phyloP scores from a whole-genome alignment of 768 basidiomycete genomes.

The Tricholoma hemisulphureum region DNA sequence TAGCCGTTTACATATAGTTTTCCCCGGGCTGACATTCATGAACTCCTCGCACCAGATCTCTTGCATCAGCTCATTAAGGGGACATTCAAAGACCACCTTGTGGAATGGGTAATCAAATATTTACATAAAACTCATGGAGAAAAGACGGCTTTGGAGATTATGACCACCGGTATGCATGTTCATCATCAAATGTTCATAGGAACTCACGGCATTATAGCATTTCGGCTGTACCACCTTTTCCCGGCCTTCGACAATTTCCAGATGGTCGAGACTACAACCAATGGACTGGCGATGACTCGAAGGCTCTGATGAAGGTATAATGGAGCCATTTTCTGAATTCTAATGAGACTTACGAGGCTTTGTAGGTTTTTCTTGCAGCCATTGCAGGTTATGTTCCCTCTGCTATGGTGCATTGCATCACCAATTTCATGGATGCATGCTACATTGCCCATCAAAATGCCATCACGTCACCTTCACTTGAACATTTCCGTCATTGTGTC shows the following conservation, averaged over 20 bases:
- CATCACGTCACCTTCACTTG: constrained; percentile 15
- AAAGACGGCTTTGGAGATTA: constrained; percentile 23
- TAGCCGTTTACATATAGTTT: constrained; percentile 29
- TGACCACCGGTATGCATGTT: constrained; percentile 32
- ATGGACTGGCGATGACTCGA: constrained; percentile 33
- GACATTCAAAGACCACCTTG: too few species aligned
- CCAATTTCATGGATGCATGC: constrained; percentile 23
- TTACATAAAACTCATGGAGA: constrained; percentile 20
- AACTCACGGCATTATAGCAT: constrained; percentile 15
- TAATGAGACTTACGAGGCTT: background rate
- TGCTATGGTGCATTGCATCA: constrained; percentile 15
- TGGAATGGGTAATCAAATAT: constrained; percentile 34
- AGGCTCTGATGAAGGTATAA: constrained; percentile 34
- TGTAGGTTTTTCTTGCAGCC: constrained; percentile 17
- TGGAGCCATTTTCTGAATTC: background rate
- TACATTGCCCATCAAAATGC: constrained; percentile 20
- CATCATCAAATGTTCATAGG: background rate
- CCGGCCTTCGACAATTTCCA: constrained; percentile 22
- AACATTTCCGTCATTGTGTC: constrained; percentile 12
- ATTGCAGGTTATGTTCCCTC: constrained; percentile 17
- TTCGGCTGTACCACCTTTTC: constrained; percentile 20
- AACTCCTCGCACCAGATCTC: constrained; percentile 19
- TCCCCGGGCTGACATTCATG: constrained; percentile 32
- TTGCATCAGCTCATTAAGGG: background rate
- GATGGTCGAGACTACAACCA: constrained; percentile 23